Conservation (phyloP, 2,329 filamentous ascomycete genomes). For the Penicillium sp. region DNA sequence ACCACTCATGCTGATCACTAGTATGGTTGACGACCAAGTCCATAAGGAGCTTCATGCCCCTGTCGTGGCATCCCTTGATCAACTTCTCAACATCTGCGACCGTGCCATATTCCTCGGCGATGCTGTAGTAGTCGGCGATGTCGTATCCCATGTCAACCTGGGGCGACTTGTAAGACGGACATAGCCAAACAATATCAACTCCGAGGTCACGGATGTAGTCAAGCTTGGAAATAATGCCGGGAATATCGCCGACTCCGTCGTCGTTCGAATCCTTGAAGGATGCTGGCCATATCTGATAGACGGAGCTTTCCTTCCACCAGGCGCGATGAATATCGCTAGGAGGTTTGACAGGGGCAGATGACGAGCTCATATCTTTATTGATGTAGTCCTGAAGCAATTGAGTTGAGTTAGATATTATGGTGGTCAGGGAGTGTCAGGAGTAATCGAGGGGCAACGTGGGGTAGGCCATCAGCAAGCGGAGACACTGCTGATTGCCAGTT, state of each 20-base stretch:
- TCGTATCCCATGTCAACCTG: slow-evolving; percentile 62
- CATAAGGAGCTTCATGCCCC: slow-evolving; percentile 72
- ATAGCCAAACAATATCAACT: slow-evolving; percentile 64
- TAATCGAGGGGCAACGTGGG: slow-evolving; percentile 15
- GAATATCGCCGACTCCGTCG: slow-evolving; percentile 67
- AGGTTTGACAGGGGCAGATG: slow-evolving; percentile 11
- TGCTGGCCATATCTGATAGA: slow-evolving; percentile 66
- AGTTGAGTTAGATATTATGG: neutral
- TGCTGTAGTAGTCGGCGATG: slow-evolving; percentile 65
- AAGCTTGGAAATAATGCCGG: slow-evolving; percentile 67
- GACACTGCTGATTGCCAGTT: slow-evolving; percentile 7
- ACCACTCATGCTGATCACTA: slow-evolving; percentile 73
- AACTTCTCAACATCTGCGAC: slow-evolving; percentile 68
- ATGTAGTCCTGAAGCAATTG: neutral
- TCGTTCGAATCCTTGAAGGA: slow-evolving; percentile 59
- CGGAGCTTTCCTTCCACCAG: slow-evolving; percentile 64
- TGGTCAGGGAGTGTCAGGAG: neutral
- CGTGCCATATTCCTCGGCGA: slow-evolving; percentile 70
- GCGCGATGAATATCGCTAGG: slow-evolving; percentile 23
- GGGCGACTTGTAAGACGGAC: slow-evolving; percentile 57
- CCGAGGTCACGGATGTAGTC: slow-evolving; percentile 68
- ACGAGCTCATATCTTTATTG: slow-evolving; percentile 6
- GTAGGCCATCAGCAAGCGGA: neutral
- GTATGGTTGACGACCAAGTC: slow-evolving; percentile 82
- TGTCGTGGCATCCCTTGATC: slow-evolving; percentile 63